These are phyloP conservation scores for Gyromitra esculenta DNA, from an alignment of 2,329 filamentous ascomycete species.

Conservation along the genomic window DNA sequence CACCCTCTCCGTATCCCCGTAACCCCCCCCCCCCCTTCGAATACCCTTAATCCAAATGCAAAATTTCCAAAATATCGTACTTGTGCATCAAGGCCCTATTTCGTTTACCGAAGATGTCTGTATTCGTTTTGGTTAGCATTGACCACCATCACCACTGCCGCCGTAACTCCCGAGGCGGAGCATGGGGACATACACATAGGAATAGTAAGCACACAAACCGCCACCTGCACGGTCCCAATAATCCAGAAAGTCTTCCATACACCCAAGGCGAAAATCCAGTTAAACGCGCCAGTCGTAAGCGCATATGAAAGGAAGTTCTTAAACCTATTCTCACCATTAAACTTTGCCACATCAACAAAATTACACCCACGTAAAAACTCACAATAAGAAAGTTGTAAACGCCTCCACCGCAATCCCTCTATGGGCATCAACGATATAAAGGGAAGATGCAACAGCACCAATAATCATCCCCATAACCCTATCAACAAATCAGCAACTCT, in stretches of 20 bases:
- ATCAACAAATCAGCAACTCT: background rate
- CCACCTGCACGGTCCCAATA: constrained; percentile 79
- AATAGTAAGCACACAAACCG: constrained; percentile 45
- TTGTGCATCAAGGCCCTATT: constrained; percentile 78
- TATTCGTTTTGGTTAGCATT: background rate
- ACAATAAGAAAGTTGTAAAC: constrained; percentile 84
- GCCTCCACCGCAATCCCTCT: constrained; percentile 87
- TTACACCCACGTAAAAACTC: background rate
- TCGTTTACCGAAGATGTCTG: constrained; percentile 81
- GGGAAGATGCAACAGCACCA: constrained; percentile 81
- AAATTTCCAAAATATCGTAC: constrained; percentile 73
- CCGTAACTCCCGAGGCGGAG: background rate
- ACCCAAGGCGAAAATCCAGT: constrained; percentile 75
- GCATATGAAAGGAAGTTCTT: constrained; percentile 94
- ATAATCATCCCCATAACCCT: constrained; percentile 86
- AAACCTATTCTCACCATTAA: constrained; percentile 64
- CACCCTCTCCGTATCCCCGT: background rate
- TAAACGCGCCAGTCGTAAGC: constrained; percentile 81
- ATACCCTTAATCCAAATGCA: constrained; percentile 58
- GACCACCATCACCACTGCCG: background rate
- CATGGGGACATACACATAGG: constrained; percentile 71
- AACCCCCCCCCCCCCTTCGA: too few relatives aligned
- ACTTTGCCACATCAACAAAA: background rate
- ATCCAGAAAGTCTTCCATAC: constrained; percentile 75
- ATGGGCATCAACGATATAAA: constrained; percentile 94